phyloP scores from a whole-genome alignment of 352 stramenopile species.

The Phytophthora ohioensis region DNA sequence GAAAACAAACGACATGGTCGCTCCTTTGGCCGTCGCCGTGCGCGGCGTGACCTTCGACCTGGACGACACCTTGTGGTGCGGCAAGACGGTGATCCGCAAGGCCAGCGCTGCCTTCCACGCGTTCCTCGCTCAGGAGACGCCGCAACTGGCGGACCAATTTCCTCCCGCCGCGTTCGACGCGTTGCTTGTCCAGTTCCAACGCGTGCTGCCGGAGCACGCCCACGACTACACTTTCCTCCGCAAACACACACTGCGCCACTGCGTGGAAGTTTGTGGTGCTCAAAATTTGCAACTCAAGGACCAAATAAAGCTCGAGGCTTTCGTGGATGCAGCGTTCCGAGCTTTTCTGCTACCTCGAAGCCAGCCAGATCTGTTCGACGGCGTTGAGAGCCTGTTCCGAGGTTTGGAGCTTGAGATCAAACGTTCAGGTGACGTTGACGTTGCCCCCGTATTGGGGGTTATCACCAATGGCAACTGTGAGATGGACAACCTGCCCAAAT shows the following conservation, averaged over 20 bases:
- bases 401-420: slow-evolving; percentile 46
- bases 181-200: slow-evolving; percentile 53
- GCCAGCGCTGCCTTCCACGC: slow-evolving; percentile 62
- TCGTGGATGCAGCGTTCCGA: slow-evolving; percentile 63
- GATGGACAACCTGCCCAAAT: slow-evolving; percentile 49
- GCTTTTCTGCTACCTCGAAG: slow-evolving; percentile 68
- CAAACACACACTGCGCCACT: slow-evolving; percentile 63
- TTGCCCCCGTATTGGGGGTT: slow-evolving; percentile 46
- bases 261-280: slow-evolving; percentile 39
- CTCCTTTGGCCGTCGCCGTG: slow-evolving; percentile 26
- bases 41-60: slow-evolving; percentile 79
- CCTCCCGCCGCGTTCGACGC: slow-evolving; percentile 53
- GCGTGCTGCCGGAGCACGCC: slow-evolving; percentile 48
- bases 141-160: slow-evolving; percentile 48
- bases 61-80: slow-evolving; percentile 84
- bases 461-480: slow-evolving; percentile 86
- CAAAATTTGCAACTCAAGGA: slow-evolving; percentile 32
- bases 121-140: slow-evolving; percentile 45
- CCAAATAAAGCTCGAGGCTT: slow-evolving; percentile 35
- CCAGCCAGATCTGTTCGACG: slow-evolving; percentile 68
- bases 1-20: neutral
- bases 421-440: neutral
- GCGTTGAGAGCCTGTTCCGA: slow-evolving; percentile 57
- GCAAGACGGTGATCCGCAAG: slow-evolving; percentile 54
- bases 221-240: slow-evolving; percentile 80